These are phyloP conservation scores for Cladosporium phlei DNA, from an alignment of 2,329 filamentous ascomycete genomes.

Conservation along the genomic window DNA sequence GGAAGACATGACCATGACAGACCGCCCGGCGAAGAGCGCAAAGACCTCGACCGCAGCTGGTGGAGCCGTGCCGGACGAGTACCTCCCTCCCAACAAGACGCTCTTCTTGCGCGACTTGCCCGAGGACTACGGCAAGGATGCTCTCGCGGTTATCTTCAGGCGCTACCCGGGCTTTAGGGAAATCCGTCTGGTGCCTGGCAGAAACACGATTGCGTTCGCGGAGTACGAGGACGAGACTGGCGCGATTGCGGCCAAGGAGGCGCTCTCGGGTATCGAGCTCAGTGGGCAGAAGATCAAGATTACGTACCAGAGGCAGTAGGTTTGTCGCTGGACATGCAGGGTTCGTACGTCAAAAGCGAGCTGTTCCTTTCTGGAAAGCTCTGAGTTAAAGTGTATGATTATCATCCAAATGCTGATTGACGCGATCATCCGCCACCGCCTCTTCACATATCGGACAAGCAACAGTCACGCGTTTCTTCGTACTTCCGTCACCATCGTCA, in stretches of 20 bases:
- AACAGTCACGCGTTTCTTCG: conserved; percentile 23
- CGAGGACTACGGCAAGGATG: conserved; percentile 77
- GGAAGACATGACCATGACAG: conserved; percentile 52
- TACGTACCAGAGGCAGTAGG: conserved; percentile 60
- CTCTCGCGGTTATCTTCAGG: conserved; percentile 73
- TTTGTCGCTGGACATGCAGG: too few species aligned
- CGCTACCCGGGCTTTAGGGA: conserved; percentile 93
- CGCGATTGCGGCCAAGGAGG: conserved; percentile 90
- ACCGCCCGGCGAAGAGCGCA: conserved; percentile 62
- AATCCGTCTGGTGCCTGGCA: conserved; percentile 79
- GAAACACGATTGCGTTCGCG: conserved; percentile 87
- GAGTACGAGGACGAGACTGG: conserved; percentile 90
- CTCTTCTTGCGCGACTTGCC: conserved; percentile 91
- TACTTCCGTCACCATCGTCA: conserved; percentile 1
- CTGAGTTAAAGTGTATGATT: conserved; percentile 16
- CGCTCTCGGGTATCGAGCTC: conserved; percentile 77
- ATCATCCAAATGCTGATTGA: conserved; percentile 39
- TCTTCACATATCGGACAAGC: conserved; percentile 38
- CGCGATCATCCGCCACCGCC: conserved; percentile 28
- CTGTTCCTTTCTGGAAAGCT: too few species aligned
- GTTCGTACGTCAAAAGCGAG: too few species aligned
- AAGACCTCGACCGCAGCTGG: conserved; percentile 63
- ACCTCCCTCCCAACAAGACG: conserved; percentile 94
- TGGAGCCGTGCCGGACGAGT: conserved; percentile 89
- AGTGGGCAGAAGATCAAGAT: conserved; percentile 82